These are phyloP conservation scores for Trametes cinnabarina DNA, from an alignment of 768 basidiomycete genomes.

Conservation along the genomic window DNA sequence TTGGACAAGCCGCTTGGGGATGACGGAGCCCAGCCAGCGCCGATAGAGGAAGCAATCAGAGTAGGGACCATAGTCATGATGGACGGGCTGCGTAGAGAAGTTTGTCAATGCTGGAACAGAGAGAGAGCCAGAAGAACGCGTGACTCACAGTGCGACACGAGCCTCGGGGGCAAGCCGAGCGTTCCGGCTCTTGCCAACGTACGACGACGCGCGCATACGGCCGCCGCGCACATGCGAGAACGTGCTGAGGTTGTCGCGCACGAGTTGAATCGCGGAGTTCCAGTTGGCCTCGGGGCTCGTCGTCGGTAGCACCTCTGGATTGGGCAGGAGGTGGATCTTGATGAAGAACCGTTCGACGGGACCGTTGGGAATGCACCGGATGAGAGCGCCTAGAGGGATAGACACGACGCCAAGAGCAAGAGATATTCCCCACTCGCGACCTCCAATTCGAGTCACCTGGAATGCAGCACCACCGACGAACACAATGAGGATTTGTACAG, in stretches of 20 bases:
- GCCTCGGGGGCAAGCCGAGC: conserved; percentile 48
- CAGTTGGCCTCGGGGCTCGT: conserved; percentile 58
- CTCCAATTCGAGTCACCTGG: conserved; percentile 75
- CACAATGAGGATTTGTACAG: conserved; percentile 82
- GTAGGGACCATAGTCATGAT: conserved; percentile 77
- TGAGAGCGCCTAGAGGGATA: conserved; percentile 80
- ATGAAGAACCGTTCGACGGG: conserved; percentile 70
- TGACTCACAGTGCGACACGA: conserved; percentile 45
- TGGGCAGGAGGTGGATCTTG: conserved; percentile 56
- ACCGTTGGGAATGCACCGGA: conserved; percentile 77
- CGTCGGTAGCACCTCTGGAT: conserved; percentile 65
- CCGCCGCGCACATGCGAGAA: conserved; percentile 86
- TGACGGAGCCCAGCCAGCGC: conserved; percentile 59
- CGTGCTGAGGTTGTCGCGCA: conserved; percentile 82
- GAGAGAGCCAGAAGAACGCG: conserved; percentile 8
- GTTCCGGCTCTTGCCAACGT: conserved; percentile 80
- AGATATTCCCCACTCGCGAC: conserved; percentile 91
- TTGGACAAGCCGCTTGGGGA: conserved; percentile 58
- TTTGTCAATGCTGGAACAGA: conserved; percentile 23
- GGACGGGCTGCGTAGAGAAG: conserved; percentile 51
- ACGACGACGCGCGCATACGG: conserved; percentile 81
- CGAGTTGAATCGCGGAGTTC: conserved; percentile 76
- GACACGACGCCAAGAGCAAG: conserved; percentile 84
- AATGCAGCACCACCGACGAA: conserved; percentile 92
- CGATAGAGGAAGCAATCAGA: conserved; percentile 70